These are phyloP conservation scores for Arthrobotrys iridis DNA, from an alignment of 2,329 filamentous ascomycete species.

Conservation along the genomic window DNA sequence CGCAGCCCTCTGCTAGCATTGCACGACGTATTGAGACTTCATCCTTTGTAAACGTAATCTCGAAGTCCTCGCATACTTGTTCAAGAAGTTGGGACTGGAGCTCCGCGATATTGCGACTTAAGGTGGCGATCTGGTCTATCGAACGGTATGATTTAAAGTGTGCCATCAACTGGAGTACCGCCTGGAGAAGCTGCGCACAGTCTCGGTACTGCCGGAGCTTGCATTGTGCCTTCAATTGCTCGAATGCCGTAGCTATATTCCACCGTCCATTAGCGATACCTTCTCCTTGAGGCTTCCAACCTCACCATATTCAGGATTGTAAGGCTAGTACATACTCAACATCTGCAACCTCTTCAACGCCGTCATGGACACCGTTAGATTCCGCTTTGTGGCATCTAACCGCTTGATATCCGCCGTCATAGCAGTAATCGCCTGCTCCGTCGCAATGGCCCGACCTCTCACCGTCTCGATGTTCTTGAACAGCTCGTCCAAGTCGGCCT, in stretches of 20 bases:
- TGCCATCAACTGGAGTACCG: constrained; percentile 95
- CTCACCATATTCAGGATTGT: not conserved
- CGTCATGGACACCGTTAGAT: constrained; percentile 96
- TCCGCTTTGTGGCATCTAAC: constrained; percentile 94
- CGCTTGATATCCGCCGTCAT: constrained; percentile 99
- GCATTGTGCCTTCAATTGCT: constrained; percentile 85
- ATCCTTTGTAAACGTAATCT: constrained; percentile 89
- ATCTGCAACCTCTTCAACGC: constrained; percentile 96
- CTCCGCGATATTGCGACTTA: constrained; percentile 92
- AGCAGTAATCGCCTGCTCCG: constrained; percentile 93
- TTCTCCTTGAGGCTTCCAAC: too few species aligned
- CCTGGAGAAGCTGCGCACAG: constrained; percentile 90
- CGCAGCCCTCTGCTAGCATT: constrained; percentile 84
- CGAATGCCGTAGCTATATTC: constrained; percentile 80
- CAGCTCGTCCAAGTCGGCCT: constrained; percentile 85
- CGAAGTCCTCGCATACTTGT: constrained; percentile 99
- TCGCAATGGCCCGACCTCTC: constrained; percentile 85
- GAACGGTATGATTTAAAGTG: constrained; percentile 98
- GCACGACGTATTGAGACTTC: constrained; percentile 77
- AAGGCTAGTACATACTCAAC: constrained; percentile 68
- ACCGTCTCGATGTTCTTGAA: constrained; percentile 96
- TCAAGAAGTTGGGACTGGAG: constrained; percentile 91
- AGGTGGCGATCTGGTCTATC: constrained; percentile 94
- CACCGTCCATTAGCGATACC: not conserved
- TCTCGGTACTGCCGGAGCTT: constrained; percentile 91